Conservation (phyloP, 116 monocot genomes). For the Phalaenopsis hybrid region DNA sequence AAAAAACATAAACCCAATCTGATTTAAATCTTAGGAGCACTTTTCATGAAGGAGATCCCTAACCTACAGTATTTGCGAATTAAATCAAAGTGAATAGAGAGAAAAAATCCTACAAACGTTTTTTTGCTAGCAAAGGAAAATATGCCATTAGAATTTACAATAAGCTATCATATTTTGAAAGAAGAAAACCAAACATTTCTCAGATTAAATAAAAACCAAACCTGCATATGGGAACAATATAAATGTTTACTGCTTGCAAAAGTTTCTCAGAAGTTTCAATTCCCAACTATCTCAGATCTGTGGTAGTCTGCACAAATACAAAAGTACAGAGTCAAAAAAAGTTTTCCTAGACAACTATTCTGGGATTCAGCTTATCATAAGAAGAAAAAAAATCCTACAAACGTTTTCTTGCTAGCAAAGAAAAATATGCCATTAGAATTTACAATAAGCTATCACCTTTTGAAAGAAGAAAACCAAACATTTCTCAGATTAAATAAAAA, state of each 20-base stretch:
- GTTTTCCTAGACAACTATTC: neutral
- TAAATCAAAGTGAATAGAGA: constrained; percentile 10
- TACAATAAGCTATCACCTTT: neutral
- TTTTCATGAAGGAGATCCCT: constrained; percentile 54
- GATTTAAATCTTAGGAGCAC: constrained; percentile 58
- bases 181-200: neutral
- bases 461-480: neutral
- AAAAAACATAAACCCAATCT: constrained; percentile 82
- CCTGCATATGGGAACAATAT: constrained; percentile 7
- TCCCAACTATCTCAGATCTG: constrained; percentile 82
- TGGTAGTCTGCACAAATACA: constrained; percentile 64
- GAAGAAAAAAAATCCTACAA: neutral
- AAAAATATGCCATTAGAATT: neutral
- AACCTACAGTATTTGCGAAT: constrained; percentile 43
- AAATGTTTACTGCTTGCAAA: constrained; percentile 55
- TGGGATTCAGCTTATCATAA: neutral
- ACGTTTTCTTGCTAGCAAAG: neutral
- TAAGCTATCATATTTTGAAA: neutral
- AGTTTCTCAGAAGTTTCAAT: constrained; percentile 54
- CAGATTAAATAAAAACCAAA: neutral
- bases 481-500: neutral
- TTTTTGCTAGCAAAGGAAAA: neutral
- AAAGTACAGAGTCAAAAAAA: neutral
- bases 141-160: neutral
- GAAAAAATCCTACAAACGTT: neutral